Percentiles rank a stretch among this genome's conserved stretches.
Evolutionary conservation across 441 rosid species (phyloP).

Genomic region (Euphorbia celastroides): DNA sequence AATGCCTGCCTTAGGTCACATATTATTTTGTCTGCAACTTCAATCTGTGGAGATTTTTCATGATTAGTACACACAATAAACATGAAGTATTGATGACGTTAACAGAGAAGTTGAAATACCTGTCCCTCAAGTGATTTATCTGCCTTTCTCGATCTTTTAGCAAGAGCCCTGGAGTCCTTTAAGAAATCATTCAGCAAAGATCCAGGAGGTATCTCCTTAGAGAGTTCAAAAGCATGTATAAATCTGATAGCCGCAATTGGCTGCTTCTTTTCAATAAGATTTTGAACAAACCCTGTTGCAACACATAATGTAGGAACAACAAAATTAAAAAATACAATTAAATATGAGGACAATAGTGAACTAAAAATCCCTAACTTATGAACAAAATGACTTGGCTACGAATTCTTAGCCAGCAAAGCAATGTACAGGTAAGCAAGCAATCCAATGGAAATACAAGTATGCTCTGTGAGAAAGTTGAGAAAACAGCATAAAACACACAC

Average conservation of each 20-base stretch:
- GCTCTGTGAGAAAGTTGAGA: neutral
- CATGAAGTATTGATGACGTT: conserved; percentile 2
- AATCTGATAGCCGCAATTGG: conserved; percentile 28
- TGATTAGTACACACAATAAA: neutral
- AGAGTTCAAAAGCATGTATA: conserved; percentile 29
- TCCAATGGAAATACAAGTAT: neutral
- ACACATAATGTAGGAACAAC: neutral
- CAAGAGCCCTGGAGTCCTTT: conserved; percentile 7
- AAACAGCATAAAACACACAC: neutral
- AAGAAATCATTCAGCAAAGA: conserved; percentile 24
- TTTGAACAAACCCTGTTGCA: conserved; percentile 29
- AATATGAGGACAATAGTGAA: conserved; percentile 2
- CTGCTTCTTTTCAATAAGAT: conserved; percentile 26
- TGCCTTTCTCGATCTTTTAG: conserved; percentile 2
- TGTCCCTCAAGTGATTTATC: conserved; percentile 15
- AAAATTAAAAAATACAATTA: neutral
- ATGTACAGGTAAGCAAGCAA: neutral
- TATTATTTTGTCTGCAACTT: conserved; percentile 20
- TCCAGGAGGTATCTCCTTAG: conserved; percentile 24
- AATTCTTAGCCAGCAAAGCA: neutral
- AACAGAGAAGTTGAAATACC: conserved; percentile 9
- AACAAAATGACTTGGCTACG: neutral
- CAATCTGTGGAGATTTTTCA: conserved; percentile 7
- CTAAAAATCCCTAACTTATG: neutral
- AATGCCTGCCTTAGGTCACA: conserved; percentile 21